Percentiles rank a stretch among this genome's conserved stretches.
Conservation (phyloP, 805 yeast species). For the Monosporozyma servazzii region DNA sequence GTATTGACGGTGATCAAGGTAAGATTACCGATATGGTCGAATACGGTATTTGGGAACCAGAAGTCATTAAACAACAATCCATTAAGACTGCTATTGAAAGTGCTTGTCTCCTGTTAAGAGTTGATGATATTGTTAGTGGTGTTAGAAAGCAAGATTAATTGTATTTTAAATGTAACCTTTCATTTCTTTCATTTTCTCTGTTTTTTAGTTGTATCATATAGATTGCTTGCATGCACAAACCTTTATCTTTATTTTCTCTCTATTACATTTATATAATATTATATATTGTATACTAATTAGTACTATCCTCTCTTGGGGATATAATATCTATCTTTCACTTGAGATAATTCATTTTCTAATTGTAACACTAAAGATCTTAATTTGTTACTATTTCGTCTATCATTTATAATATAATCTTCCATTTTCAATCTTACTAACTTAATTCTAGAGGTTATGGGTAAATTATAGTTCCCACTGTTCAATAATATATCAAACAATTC, state of each 20-base stretch:
- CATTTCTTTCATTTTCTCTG: neutral
- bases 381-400: constrained; percentile 12
- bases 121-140: constrained; percentile 96
- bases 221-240: neutral
- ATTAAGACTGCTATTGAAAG: constrained; percentile 97
- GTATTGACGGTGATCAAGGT: constrained; percentile 92
- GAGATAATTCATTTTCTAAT: constrained; percentile 29
- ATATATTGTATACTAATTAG: neutral
- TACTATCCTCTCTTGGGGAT: neutral
- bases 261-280: neutral
- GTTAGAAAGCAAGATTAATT: constrained; percentile 48
- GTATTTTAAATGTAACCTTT: neutral
- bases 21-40: constrained; percentile 90
- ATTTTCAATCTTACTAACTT: constrained; percentile 6
- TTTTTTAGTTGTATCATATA: neutral
- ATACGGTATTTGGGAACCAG: constrained; percentile 99
- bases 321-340: constrained; percentile 6
- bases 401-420: constrained; percentile 9
- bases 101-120: constrained; percentile 88
- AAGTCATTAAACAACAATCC: constrained; percentile 92
- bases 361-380: constrained; percentile 30
- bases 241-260: neutral
- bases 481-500: constrained; percentile 54
- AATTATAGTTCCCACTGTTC: constrained; percentile 38
- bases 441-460: constrained; percentile 37